Percentiles rank a stretch among this genome's conserved stretches.
Evolutionary conservation across 2,329 filamentous ascomycete genomes (phyloP).

Genomic region (Ophiostoma sp.): DNA sequence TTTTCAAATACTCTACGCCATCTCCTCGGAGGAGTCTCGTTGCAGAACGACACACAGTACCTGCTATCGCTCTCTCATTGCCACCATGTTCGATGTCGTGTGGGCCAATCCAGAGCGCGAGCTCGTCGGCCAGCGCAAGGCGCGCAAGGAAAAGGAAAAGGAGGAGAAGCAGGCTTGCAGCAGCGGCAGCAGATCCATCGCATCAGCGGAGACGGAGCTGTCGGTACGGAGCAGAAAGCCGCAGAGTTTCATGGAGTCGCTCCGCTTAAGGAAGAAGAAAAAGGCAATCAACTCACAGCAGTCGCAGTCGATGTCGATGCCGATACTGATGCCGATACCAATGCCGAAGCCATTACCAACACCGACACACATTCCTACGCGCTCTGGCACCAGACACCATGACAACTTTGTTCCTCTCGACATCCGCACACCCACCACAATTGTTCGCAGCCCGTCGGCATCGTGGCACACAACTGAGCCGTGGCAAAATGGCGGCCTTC

Average conservation of each 20-base stretch:
- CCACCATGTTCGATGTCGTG: slow-evolving; percentile 52
- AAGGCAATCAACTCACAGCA: neutral
- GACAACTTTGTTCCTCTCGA: neutral
- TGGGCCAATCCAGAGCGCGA: slow-evolving; percentile 54
- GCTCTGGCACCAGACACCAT: neutral
- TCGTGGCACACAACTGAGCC: slow-evolving; percentile 16
- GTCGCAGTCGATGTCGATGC: neutral
- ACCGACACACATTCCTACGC: no score
- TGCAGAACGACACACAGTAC: neutral
- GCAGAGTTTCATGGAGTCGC: slow-evolving; percentile 43
- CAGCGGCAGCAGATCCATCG: slow-evolving; percentile 34
- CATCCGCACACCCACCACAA: neutral
- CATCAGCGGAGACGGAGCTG: slow-evolving; percentile 43
- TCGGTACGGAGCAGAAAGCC: slow-evolving; percentile 40
- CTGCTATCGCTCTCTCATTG: neutral
- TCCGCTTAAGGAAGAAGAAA: slow-evolving; percentile 28
- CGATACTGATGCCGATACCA: no score
- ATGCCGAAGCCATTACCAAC: no score
- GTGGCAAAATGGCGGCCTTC: slow-evolving; percentile 17
- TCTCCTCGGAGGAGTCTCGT: neutral
- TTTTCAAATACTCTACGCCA: neutral
- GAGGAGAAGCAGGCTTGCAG: slow-evolving; percentile 32
- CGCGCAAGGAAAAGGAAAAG: slow-evolving; percentile 44
- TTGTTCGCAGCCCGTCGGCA: slow-evolving; percentile 3
- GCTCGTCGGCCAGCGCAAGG: slow-evolving; percentile 48